Base-by-base conservation (phyloP, 1,284 basidiomycete genomes). In the Sphagnurus paluster region DNA sequence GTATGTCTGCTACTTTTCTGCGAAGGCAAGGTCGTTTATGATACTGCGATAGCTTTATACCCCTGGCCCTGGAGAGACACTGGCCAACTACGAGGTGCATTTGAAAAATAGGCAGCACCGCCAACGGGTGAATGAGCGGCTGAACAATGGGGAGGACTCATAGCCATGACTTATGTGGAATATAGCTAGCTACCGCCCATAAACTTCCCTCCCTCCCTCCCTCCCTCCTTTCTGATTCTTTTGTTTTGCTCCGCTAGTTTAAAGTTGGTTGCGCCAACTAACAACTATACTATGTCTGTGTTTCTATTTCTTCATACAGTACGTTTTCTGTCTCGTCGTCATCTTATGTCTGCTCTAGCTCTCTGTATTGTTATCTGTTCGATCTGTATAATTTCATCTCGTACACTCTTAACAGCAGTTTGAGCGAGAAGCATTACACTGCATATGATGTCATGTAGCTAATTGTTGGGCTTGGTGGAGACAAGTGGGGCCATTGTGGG, bases 61-160 rank as follows among this genome's bases (percentile, higher is more conserved):
- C 55, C 86, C 93, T 23, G 96, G 96, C 21, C 92, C 92, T 3
- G 89, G 80, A n/a, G 86, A 96, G 67, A 87, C 88, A 10, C 71
- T 98, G 42, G 77, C 78, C 47, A 98, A 98, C 67, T 99, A 95
- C 60, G 90, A 94, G 62, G 88, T 98, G 19, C 96, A 99, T 69
- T 71, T 98, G 48, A 75, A 71, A 60, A 76, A 77, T 53, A 66
- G 74, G 43, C 65, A 67, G 44, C 75, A 76, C 58, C 68, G 74
- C n/a, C 70, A 71, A 53, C 66, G 72, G 17, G 74, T 76, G 16
- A 74, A 70, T 50, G 72, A 74, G 9, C 70, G 74, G 26, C 39
- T 73, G 43, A 59, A 56, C 24, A 42, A 43, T 24, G 50, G 50
- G 50, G 47, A 46, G 46, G 56, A 55, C 16, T 58, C 57, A 38